These are phyloP conservation scores for Schwanniomyces polymorphus DNA, from an alignment of 805 yeast genomes.

Conservation along the genomic window DNA sequence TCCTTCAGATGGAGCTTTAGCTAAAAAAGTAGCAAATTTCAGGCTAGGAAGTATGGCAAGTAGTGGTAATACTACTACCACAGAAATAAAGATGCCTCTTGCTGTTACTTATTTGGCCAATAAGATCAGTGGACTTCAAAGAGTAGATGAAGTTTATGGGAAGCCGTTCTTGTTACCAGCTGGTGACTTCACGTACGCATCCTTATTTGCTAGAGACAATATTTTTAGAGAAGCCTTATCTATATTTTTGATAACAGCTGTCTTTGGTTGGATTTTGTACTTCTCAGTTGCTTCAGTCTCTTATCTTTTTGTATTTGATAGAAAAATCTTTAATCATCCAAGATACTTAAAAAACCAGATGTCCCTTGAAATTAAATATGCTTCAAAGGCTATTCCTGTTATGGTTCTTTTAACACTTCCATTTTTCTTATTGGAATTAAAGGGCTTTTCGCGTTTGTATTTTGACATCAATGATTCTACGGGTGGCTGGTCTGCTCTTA, in stretches of 20 bases:
- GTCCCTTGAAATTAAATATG: conserved; percentile 76
- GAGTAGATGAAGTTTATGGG: conserved; percentile 54
- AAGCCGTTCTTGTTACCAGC: conserved; percentile 59
- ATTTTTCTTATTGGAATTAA: conserved; percentile 82
- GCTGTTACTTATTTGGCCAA: conserved; percentile 13
- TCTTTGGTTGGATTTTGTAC: conserved; percentile 89
- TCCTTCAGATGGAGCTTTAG: conserved; percentile 19
- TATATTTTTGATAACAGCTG: conserved; percentile 63
- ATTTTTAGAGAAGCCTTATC: conserved; percentile 69
- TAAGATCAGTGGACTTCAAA: conserved; percentile 21
- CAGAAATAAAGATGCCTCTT: conserved; percentile 10
- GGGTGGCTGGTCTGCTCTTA: conserved; percentile 67
- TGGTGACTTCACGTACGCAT: conserved; percentile 57
- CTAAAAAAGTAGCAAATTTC: conserved; percentile 10
- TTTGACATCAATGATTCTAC: conserved; percentile 58
- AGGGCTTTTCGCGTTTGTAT: conserved; percentile 81
- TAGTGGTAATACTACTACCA: conserved; percentile 7
- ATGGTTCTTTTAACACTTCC: conserved; percentile 90
- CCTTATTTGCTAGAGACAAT: conserved; percentile 72
- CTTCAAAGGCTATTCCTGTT: conserved; percentile 77
- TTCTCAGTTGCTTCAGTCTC: conserved; percentile 73
- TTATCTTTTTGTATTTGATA: conserved; percentile 79
- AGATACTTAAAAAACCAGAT: conserved; percentile 93
- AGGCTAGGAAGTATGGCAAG: conserved; percentile 1
- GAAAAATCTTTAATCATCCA: conserved; percentile 91